These are phyloP conservation scores for Ceratobasidium sp. DNA, from an alignment of 1,284 basidiomycete species.

Conservation along the genomic window DNA sequence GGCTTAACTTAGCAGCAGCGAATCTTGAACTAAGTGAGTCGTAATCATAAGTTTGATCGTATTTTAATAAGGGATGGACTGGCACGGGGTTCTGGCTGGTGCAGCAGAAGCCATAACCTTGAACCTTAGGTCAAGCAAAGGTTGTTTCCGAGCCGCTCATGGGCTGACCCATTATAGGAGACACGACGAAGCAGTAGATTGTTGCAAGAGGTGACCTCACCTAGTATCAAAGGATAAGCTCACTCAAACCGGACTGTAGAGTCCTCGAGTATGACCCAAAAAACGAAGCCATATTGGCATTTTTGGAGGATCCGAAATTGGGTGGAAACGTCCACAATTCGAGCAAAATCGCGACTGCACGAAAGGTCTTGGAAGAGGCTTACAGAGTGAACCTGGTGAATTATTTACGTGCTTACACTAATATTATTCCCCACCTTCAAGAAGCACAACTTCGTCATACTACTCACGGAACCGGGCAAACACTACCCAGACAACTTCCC, in stretches of 20 bases:
- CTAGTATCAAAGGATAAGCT: background rate
- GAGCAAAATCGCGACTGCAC: background rate
- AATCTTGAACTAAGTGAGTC: slow-evolving; percentile 54
- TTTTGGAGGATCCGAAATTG: slow-evolving; percentile 18
- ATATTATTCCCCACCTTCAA: background rate
- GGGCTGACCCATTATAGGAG: slow-evolving; percentile 52
- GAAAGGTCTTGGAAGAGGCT: background rate
- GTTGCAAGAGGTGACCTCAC: slow-evolving; percentile 8
- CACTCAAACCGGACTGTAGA: background rate
- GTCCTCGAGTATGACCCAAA: slow-evolving; percentile 1
- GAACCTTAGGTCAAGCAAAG: slow-evolving; percentile 50
- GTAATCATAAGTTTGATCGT: slow-evolving; percentile 24
- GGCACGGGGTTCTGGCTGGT: slow-evolving; percentile 54
- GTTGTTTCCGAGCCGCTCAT: slow-evolving; percentile 53
- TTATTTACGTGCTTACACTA: background rate
- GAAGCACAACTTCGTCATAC: background rate
- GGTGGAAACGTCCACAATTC: background rate
- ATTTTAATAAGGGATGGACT: too few relatives aligned
- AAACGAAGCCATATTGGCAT: slow-evolving; percentile 14
- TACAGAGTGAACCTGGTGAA: background rate
- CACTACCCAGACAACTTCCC: background rate
- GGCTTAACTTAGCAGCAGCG: slow-evolving; percentile 59
- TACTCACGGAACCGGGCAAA: background rate
- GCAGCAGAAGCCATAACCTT: slow-evolving; percentile 52
- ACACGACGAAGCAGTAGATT: slow-evolving; percentile 53